Conservation (phyloP, 345 rosid genomes). For the Gynandropsis gynandra region DNA sequence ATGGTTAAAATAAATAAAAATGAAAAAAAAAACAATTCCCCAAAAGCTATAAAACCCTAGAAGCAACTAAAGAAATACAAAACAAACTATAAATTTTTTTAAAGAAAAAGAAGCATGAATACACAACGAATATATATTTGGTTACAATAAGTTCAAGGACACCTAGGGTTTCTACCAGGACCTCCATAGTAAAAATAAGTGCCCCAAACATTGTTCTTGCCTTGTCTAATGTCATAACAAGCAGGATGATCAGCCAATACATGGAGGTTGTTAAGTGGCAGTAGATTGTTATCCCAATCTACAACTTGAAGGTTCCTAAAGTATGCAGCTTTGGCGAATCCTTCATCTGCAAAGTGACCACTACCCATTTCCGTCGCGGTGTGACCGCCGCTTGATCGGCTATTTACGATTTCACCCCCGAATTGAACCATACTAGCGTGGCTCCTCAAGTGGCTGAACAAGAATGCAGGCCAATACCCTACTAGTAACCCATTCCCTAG, state of each 20-base stretch:
- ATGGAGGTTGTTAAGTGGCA: constrained; percentile 60
- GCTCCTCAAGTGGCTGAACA: constrained; percentile 80
- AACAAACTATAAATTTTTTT: too few relatives aligned
- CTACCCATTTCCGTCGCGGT: constrained; percentile 96
- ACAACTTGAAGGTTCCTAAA: constrained; percentile 78
- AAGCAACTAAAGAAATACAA: too few relatives aligned
- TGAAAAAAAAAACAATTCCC: too few relatives aligned
- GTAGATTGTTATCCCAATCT: constrained; percentile 90
- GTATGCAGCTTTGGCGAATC: constrained; percentile 79
- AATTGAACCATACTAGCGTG: constrained; percentile 96
- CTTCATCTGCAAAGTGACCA: constrained; percentile 86
- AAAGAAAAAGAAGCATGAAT: constrained; percentile 17
- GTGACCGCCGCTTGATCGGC: constrained; percentile 59
- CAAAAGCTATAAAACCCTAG: too few relatives aligned
- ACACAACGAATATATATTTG: constrained; percentile 18
- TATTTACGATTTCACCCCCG: constrained; percentile 88
- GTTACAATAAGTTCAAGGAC: constrained; percentile 40
- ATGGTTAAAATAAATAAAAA: too few relatives aligned
- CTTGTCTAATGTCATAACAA: constrained; percentile 90
- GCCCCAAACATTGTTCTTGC: constrained; percentile 80
- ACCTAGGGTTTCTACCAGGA: constrained; percentile 81
- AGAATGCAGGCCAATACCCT: constrained; percentile 90
- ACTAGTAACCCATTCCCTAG: constrained; percentile 76
- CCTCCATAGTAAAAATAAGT: constrained; percentile 96
- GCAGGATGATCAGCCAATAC: constrained; percentile 78